Evolutionary conservation across 2,329 filamentous ascomycete genomes (phyloP), one percentile per base, ranked within the genome.

Genomic region (Fusarium veterinarium): DNA sequence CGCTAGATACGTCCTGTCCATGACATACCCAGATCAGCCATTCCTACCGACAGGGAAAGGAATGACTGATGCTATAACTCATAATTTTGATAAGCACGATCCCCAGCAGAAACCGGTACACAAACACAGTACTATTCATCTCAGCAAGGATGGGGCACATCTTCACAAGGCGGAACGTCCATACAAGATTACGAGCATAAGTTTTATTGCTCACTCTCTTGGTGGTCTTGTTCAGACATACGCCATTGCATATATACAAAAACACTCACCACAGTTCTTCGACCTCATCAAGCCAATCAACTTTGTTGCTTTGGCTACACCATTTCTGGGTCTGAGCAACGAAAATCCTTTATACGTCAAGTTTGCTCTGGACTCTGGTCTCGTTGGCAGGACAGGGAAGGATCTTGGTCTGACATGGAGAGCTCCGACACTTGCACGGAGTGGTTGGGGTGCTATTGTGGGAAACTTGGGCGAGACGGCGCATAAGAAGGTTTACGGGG

Each of bases 311-410:
- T 84, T 98, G 74, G 95, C 95, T 20, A 92, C 95, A 1, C 95
- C 95, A 0, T 94, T 98, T 74, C 84, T 98, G 3, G 95, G 95
- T 0, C 85, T 98, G 41, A 98, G 95, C 81, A 98, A 99, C 80
- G 96, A 99, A 80, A 99, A 99, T 76, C 96, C 96, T 0, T 87
- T 98, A 63, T 99, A 99, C 80, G 93, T 99, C 81, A 97, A 95
- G 78, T 98, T 99, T 81, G 96, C 96, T 1, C 86, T 99, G 7
- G 96, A 99, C 80, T 97, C 98, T 83, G 96, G 96, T 0, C 87
- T 99, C 3, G 95, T 99, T 19, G 96, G 96, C n/a, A 90, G 95
- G 60, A 98, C 96, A 6, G 96, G 96, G 12, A 94, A 98, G 81
- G 96, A 99, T 83, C 87, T 99, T 13, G 96, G 96, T 28, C 85